Evolutionary conservation across 345 rosid species (phyloP).

Genomic region (Gossypium arboreum): DNA sequence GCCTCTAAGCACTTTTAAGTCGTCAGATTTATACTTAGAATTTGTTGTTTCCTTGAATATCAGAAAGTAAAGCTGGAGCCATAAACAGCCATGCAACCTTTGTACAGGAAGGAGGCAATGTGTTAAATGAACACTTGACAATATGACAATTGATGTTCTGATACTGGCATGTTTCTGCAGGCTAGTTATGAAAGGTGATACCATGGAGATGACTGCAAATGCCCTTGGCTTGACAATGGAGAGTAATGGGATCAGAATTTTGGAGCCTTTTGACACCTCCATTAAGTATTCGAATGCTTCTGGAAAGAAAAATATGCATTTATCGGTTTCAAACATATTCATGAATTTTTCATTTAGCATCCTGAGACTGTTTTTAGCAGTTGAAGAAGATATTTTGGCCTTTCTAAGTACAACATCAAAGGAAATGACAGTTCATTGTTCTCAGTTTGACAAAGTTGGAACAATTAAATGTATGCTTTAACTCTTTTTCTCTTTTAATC

Average conservation of each 20-base stretch:
- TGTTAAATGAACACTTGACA: constrained; percentile 13
- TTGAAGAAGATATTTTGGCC: constrained; percentile 86
- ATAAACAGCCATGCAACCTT: too few species aligned
- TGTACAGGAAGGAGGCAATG: background rate
- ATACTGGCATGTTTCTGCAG: constrained; percentile 35
- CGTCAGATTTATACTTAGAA: background rate
- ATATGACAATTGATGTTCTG: constrained; percentile 21
- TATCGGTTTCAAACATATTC: constrained; percentile 78
- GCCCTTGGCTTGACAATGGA: constrained; percentile 88
- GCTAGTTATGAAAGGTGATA: constrained; percentile 68
- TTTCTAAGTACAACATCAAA: constrained; percentile 86
- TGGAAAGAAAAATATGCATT: constrained; percentile 73
- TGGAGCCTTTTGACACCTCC: constrained; percentile 93
- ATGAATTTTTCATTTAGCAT: constrained; percentile 96
- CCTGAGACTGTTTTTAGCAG: constrained; percentile 84
- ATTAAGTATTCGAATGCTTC: constrained; percentile 78
- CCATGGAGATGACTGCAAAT: constrained; percentile 73
- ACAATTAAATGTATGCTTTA: constrained; percentile 58
- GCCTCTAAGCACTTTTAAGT: background rate
- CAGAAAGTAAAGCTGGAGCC: background rate
- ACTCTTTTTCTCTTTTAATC: background rate
- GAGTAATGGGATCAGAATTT: constrained; percentile 85
- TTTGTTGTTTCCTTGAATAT: background rate
- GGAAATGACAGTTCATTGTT: constrained; percentile 76
- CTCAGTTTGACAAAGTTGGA: constrained; percentile 91